These are phyloP conservation scores for Debaryomyces fabryi DNA, from an alignment of 1,139 yeast genomes.

Conservation along the genomic window DNA sequence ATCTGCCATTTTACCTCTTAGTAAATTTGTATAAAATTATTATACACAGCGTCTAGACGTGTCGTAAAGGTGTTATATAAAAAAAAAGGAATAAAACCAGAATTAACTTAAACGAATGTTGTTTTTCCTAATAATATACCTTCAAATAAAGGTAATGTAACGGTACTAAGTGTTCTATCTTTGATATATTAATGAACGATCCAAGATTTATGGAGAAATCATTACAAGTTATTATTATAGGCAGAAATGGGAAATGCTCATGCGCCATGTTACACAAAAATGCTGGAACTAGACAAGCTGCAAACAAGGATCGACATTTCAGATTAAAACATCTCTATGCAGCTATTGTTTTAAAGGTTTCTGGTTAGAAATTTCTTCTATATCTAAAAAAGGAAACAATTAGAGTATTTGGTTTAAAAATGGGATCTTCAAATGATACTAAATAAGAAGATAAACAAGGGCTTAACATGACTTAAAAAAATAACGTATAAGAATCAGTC, in stretches of 20 bases:
- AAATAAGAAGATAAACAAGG: neutral
- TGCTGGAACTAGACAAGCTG: neutral
- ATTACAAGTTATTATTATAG: slow-evolving; percentile 1
- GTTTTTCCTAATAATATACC: neutral
- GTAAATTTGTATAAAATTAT: neutral
- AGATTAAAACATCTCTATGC: slow-evolving; percentile 4
- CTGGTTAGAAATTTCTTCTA: neutral
- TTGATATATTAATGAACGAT: neutral
- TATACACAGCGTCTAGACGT: slow-evolving; percentile 1
- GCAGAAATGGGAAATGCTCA: slow-evolving; percentile 4
- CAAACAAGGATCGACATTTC: slow-evolving; percentile 1
- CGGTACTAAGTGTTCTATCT: neutral
- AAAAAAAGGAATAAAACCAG: neutral
- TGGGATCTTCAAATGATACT: neutral
- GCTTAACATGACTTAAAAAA: no score
- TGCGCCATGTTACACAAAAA: slow-evolving; percentile 7
- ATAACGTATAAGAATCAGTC: neutral
- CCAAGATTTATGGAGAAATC: slow-evolving; percentile 2
- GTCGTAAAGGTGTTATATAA: neutral
- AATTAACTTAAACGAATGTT: slow-evolving; percentile 4
- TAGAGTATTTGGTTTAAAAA: no score
- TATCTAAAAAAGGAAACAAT: neutral
- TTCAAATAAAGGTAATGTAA: neutral
- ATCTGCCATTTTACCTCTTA: neutral
- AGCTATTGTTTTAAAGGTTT: neutral